Conservation (phyloP, 2,329 filamentous ascomycete species). For the Aspergillus proliferans region DNA sequence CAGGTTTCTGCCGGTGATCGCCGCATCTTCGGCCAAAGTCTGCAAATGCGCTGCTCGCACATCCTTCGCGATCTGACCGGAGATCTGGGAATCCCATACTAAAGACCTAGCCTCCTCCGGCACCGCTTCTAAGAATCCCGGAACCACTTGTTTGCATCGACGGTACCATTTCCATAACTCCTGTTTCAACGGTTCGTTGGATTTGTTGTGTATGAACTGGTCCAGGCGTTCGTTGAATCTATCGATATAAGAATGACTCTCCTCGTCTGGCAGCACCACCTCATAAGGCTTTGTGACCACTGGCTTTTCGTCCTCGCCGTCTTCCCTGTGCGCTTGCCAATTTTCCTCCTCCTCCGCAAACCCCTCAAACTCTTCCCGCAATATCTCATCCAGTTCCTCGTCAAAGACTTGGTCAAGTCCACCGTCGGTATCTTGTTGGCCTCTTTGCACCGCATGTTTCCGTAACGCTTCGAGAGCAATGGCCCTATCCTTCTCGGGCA, state of each 20-base stretch:
- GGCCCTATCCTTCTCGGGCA: conserved; percentile 37
- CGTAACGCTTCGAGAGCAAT: conserved; percentile 38
- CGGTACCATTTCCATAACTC: conserved; percentile 47
- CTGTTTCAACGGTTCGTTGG: conserved; percentile 25
- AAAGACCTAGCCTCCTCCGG: conserved; percentile 57
- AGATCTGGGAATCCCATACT: conserved; percentile 56
- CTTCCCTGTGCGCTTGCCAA: conserved; percentile 23
- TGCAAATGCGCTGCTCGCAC: conserved; percentile 56
- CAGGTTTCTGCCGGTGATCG: conserved; percentile 51
- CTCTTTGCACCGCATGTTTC: conserved; percentile 35
- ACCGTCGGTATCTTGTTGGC: conserved; percentile 15
- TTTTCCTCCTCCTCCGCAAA: conserved; percentile 32
- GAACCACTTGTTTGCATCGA: conserved; percentile 42
- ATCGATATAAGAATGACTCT: conserved; percentile 33
- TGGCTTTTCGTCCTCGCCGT: conserved; percentile 13
- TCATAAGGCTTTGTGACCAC: conserved; percentile 21
- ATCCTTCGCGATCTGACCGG: conserved; percentile 39
- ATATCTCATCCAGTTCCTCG: conserved; percentile 36
- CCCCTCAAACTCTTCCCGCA: conserved; percentile 33
- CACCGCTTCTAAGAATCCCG: conserved; percentile 49
- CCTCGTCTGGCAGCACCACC: conserved; percentile 27
- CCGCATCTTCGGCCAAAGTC: conserved; percentile 60
- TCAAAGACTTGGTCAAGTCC: conserved; percentile 35
- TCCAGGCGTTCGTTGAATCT: conserved; percentile 36
- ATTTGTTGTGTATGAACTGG: conserved; percentile 21